These are phyloP conservation scores for Phialocephala subalpina DNA, from an alignment of 2,329 filamentous ascomycete genomes.

Conservation along the genomic window DNA sequence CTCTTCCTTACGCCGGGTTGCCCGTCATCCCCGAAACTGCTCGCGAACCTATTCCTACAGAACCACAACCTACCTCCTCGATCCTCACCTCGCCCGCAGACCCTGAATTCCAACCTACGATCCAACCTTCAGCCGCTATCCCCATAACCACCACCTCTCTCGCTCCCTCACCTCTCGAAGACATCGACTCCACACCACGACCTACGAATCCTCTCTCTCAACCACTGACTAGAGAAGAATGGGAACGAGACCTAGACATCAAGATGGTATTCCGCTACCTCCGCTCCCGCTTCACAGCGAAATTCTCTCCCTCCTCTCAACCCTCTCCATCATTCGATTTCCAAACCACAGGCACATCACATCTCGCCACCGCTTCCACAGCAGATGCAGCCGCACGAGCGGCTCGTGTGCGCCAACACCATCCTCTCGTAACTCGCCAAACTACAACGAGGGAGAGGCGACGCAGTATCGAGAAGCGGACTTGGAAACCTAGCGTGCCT, in stretches of 20 bases:
- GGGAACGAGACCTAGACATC: slow-evolving; percentile 92
- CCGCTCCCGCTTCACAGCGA: slow-evolving; percentile 73
- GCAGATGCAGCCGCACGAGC: slow-evolving; percentile 78
- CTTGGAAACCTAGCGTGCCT: slow-evolving; percentile 62
- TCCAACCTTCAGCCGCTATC: slow-evolving; percentile 38
- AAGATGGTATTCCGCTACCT: slow-evolving; percentile 92
- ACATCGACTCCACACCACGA: slow-evolving; percentile 37
- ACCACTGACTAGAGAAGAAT: slow-evolving; percentile 56
- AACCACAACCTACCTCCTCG: slow-evolving; percentile 18
- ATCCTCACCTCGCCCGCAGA: slow-evolving; percentile 21
- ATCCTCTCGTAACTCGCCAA: slow-evolving; percentile 77
- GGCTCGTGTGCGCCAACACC: slow-evolving; percentile 86
- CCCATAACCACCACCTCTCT: slow-evolving; percentile 29
- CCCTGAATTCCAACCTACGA: slow-evolving; percentile 41
- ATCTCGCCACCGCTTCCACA: slow-evolving; percentile 57
- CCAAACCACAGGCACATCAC: slow-evolving; percentile 49
- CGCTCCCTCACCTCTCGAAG: slow-evolving; percentile 15
- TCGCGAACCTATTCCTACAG: slow-evolving; percentile 35
- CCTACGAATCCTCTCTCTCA: slow-evolving; percentile 26
- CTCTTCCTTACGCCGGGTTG: slow-evolving; percentile 81
- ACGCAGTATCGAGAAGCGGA: slow-evolving; percentile 55
- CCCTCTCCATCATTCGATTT: slow-evolving; percentile 46
- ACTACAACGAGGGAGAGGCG: slow-evolving; percentile 25
- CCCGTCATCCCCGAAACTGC: slow-evolving; percentile 66
- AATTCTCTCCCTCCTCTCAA: slow-evolving; percentile 48